Percentiles rank a stretch among this genome's conserved stretches.
These are phyloP conservation scores for Lactarius tabidus DNA, from an alignment of 768 basidiomycete species.

Conservation along the genomic window DNA sequence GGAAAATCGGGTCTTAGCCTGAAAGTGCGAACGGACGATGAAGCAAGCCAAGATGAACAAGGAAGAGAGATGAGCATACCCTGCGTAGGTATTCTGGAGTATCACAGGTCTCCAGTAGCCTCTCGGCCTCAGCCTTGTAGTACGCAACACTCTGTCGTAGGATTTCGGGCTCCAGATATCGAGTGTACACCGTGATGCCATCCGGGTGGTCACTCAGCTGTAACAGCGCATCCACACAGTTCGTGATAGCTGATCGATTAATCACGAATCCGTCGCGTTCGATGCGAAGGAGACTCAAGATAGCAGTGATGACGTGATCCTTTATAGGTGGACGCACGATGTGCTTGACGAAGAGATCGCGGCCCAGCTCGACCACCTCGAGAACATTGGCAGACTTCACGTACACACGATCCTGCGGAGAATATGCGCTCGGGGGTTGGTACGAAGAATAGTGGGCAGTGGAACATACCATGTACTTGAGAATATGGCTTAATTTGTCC, in stretches of 20 bases:
- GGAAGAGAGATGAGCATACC: slow-evolving; percentile 41
- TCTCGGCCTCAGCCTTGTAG: slow-evolving; percentile 71
- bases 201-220: slow-evolving; percentile 53
- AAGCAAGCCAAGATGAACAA: background rate
- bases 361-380: slow-evolving; percentile 75
- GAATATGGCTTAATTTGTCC: slow-evolving; percentile 80
- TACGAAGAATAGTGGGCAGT: background rate
- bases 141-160: slow-evolving; percentile 73
- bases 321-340: slow-evolving; percentile 82
- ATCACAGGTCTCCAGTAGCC: slow-evolving; percentile 68
- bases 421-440: slow-evolving; percentile 21
- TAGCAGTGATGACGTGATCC: slow-evolving; percentile 73
- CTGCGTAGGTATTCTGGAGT: slow-evolving; percentile 75
- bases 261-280: slow-evolving; percentile 91
- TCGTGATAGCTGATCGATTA: slow-evolving; percentile 86
- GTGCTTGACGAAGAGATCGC: slow-evolving; percentile 75
- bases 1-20: slow-evolving; percentile 79
- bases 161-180: slow-evolving; percentile 79
- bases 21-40: slow-evolving; percentile 25
- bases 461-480: slow-evolving; percentile 87
- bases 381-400: slow-evolving; percentile 71
- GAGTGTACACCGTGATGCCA: slow-evolving; percentile 67
- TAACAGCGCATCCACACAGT: slow-evolving; percentile 81
- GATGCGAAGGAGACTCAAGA: slow-evolving; percentile 81
- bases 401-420: slow-evolving; percentile 84